These are phyloP conservation scores for Macroventuria anomochaeta DNA, from an alignment of 2,329 filamentous ascomycete genomes.

Conservation along the genomic window DNA sequence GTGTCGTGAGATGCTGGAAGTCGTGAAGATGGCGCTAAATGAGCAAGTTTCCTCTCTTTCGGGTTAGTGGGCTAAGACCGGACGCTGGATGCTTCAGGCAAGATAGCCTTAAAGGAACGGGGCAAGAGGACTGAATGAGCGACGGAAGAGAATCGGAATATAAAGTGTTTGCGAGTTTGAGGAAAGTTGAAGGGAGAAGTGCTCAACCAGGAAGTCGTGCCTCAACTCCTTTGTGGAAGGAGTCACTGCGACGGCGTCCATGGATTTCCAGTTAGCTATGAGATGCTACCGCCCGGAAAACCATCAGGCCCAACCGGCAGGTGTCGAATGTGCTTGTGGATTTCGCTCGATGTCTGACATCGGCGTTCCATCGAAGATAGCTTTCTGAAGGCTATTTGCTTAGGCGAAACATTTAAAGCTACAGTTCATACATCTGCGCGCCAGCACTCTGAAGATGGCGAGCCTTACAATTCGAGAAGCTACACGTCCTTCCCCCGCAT, in stretches of 20 bases:
- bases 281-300: slow-evolving; percentile 11
- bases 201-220: slow-evolving; percentile 7
- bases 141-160: background rate
- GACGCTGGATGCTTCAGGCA: slow-evolving; percentile 21
- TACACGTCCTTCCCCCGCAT: background rate
- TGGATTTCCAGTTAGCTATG: slow-evolving; percentile 20
- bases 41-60: slow-evolving; percentile 18
- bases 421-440: slow-evolving; percentile 2
- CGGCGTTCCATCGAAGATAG: slow-evolving; percentile 6
- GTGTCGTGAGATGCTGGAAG: slow-evolving; percentile 25
- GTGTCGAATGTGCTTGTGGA: slow-evolving; percentile 7
- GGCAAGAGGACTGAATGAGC: slow-evolving; percentile 21
- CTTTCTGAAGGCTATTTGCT: slow-evolving; percentile 17
- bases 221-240: slow-evolving; percentile 21
- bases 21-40: slow-evolving; percentile 18
- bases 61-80: slow-evolving; percentile 22
- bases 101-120: slow-evolving; percentile 11
- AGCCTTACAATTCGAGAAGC: background rate
- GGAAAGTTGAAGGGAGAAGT: background rate
- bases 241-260: slow-evolving; percentile 17
- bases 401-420: slow-evolving; percentile 23
- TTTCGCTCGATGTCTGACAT: slow-evolving; percentile 15
- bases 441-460: background rate
- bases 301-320: slow-evolving; percentile 1
- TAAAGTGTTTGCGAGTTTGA: background rate